A percentile compares a stretch with the other conserved stretches of the same genome.
Conservation (phyloP, 2,329 filamentous ascomycete genomes). For the Lachnellula occidentalis region DNA sequence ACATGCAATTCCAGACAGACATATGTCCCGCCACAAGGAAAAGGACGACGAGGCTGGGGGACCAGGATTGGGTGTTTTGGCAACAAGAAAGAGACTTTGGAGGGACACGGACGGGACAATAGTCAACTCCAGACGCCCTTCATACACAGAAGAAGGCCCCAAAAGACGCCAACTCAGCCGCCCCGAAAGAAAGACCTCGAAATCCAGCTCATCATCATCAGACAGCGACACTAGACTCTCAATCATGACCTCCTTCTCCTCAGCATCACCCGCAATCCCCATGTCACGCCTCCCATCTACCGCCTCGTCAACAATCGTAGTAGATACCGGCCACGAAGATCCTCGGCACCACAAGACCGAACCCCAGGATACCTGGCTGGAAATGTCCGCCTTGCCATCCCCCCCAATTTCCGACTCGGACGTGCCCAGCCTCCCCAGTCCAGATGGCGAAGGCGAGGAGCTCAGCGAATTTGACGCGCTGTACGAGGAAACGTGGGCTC, state of each 20-base stretch:
- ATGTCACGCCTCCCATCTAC: slow-evolving; percentile 21
- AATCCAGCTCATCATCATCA: background rate
- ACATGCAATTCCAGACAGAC: slow-evolving; percentile 39
- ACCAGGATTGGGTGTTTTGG: slow-evolving; percentile 40
- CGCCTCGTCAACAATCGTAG: slow-evolving; percentile 21
- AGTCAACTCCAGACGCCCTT: slow-evolving; percentile 37
- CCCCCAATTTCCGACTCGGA: slow-evolving; percentile 22
- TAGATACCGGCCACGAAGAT: slow-evolving; percentile 12
- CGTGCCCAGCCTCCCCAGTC: slow-evolving; percentile 8
- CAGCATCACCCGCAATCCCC: slow-evolving; percentile 11
- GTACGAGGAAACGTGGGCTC: slow-evolving; percentile 27
- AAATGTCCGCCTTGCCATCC: slow-evolving; percentile 22
- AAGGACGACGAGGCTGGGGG: slow-evolving; percentile 46
- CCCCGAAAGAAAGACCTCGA: slow-evolving; percentile 15
- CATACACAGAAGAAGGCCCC: slow-evolving; percentile 26
- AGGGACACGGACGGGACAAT: slow-evolving; percentile 41
- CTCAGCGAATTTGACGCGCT: slow-evolving; percentile 26
- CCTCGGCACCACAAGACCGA: slow-evolving; percentile 3
- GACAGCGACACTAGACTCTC: slow-evolving; percentile 5
- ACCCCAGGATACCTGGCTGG: slow-evolving; percentile 16
- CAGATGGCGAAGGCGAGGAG: slow-evolving; percentile 10
- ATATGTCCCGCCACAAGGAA: slow-evolving; percentile 42
- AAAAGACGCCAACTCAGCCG: slow-evolving; percentile 22
- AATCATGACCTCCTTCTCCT: slow-evolving; percentile 4
- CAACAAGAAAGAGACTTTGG: slow-evolving; percentile 45